Evolutionary conservation across 1,284 basidiomycete species (phyloP).

Genomic region (Cryptococcus hybrid): DNA sequence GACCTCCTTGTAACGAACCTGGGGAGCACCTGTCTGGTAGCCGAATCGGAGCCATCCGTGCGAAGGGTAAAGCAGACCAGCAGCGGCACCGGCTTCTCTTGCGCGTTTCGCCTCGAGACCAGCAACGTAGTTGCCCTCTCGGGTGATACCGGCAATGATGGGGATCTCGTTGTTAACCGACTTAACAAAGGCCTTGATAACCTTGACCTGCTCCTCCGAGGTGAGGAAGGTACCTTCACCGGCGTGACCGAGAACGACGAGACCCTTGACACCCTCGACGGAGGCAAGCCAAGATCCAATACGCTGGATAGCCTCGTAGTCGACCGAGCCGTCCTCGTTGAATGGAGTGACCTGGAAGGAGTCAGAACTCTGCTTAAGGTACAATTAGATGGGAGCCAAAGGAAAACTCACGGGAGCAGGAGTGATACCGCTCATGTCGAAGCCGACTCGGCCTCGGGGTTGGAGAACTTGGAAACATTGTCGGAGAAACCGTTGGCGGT

Average conservation of each 20-base stretch:
- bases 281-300: constrained; percentile 18
- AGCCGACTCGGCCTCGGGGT: constrained; percentile 16
- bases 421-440: constrained; percentile 16
- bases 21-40: constrained; percentile 18
- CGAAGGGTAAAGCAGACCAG: constrained; percentile 17
- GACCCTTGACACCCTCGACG: constrained; percentile 17
- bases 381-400: too few relatives aligned
- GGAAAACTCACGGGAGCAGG: constrained; percentile 9
- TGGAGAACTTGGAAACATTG: constrained; percentile 4
- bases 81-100: constrained; percentile 16
- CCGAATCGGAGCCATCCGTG: constrained; percentile 20
- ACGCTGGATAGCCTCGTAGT: constrained; percentile 19
- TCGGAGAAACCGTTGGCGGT: constrained; percentile 9
- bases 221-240: constrained; percentile 20
- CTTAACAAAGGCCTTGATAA: constrained; percentile 19
- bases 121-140: constrained; percentile 17
- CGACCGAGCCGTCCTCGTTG: constrained; percentile 13
- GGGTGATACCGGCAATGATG: constrained; percentile 21
- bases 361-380: too few relatives aligned
- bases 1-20: constrained; percentile 13
- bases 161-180: constrained; percentile 19
- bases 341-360: constrained; percentile 10
- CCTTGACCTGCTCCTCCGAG: constrained; percentile 13
- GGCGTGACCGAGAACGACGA: constrained; percentile 18
- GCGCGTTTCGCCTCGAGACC: constrained; percentile 17